These are phyloP conservation scores for Stenocarpella maydis DNA, from an alignment of 2,329 filamentous ascomycete species.

Conservation along the genomic window DNA sequence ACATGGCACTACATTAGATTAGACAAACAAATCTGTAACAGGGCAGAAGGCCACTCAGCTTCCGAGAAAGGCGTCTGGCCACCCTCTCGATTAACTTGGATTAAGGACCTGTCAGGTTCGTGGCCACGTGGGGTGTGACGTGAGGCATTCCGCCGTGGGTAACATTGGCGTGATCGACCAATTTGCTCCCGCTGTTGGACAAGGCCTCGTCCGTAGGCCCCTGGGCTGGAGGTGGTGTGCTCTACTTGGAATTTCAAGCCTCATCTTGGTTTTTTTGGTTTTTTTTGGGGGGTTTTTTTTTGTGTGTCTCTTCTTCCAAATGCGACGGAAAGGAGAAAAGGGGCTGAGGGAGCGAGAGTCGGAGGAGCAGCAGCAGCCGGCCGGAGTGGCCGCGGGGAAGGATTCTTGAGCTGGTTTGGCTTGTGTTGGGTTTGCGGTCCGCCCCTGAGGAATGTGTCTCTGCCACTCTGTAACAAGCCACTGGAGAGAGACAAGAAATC, in stretches of 20 bases:
- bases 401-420: not conserved
- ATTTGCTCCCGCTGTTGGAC: conserved; percentile 6
- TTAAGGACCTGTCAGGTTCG: conserved; percentile 16
- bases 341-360: not conserved
- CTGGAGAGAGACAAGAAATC: conserved; percentile 14
- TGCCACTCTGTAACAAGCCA: conserved; percentile 26
- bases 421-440: not conserved
- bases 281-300: no score
- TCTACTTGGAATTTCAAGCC: conserved; percentile 12
- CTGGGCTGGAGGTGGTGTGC: not conserved
- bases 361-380: not conserved
- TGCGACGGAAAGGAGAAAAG: not conserved
- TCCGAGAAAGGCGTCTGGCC: not conserved
- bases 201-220: conserved; percentile 5
- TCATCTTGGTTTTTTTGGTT: no score
- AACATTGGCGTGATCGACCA: not conserved
- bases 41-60: conserved; percentile 3
- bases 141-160: not conserved
- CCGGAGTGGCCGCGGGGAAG: conserved; percentile 12
- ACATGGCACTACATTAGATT: conserved; percentile 14
- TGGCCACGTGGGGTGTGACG: conserved; percentile 15
- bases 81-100: conserved; percentile 3
- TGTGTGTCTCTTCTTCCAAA: no score
- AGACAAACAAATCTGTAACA: conserved; percentile 20
- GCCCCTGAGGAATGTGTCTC: conserved; percentile 22